Evolutionary conservation across 495 filamentous ascomycete genomes (phyloP).

Genomic region (Aspergillus conjunctus): DNA sequence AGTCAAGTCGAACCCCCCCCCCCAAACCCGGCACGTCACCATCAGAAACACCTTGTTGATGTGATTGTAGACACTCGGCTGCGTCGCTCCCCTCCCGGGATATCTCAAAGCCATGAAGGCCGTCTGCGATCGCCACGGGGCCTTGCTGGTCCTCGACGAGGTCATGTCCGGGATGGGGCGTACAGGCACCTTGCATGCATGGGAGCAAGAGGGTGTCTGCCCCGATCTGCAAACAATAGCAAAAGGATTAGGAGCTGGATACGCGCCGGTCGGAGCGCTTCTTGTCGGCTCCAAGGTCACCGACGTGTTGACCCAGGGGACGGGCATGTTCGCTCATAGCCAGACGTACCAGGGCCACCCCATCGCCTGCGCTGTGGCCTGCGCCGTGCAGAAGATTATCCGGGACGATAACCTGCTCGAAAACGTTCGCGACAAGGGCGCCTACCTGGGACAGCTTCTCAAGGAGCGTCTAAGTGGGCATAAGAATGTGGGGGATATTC

Average conservation of each 20-base stretch:
- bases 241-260: constrained; percentile 64
- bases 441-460: constrained; percentile 41
- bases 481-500: constrained; percentile 54
- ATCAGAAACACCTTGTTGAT: background rate
- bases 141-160: constrained; percentile 67
- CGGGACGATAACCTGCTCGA: constrained; percentile 43
- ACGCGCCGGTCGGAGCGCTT: constrained; percentile 59
- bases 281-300: constrained; percentile 54
- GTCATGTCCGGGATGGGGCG: constrained; percentile 75
- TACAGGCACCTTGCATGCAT: constrained; percentile 63
- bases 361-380: constrained; percentile 50
- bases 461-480: constrained; percentile 39
- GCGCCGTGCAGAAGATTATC: constrained; percentile 51
- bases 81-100: constrained; percentile 56
- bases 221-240: constrained; percentile 64
- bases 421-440: constrained; percentile 50
- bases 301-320: constrained; percentile 51
- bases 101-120: constrained; percentile 60
- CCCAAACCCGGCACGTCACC: background rate
- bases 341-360: constrained; percentile 59
- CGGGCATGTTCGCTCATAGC: constrained; percentile 50
- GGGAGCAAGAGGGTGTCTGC: constrained; percentile 59
- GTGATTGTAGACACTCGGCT: constrained; percentile 48
- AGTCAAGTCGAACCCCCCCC: too few species aligned
- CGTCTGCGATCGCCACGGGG: constrained; percentile 63